A percentile compares a stretch with the other conserved stretches of the same genome.
Evolutionary conservation across 208 protist genomes (phyloP).

Genomic region (Balamuthia mandrillaris): DNA sequence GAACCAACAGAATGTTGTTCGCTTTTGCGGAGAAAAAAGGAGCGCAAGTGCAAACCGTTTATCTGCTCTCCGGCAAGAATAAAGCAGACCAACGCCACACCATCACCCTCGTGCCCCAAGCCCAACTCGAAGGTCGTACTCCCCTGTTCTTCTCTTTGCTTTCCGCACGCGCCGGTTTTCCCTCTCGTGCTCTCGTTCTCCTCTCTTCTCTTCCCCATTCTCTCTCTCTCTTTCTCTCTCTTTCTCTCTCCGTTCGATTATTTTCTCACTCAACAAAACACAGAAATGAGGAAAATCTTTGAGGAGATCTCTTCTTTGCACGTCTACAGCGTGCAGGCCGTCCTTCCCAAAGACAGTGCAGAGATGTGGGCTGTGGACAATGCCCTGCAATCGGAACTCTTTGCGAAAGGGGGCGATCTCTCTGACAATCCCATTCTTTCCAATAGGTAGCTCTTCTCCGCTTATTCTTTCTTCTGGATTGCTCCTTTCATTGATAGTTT

Average conservation of each 20-base stretch:
- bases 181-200: too few species aligned
- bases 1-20: slow-evolving; percentile 9
- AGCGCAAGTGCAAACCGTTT: slow-evolving; percentile 1
- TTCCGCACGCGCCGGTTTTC: too few species aligned
- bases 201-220: too few species aligned
- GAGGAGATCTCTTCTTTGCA: slow-evolving; percentile 5
- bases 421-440: neutral
- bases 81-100: neutral
- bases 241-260: too few species aligned
- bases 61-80: slow-evolving; percentile 27
- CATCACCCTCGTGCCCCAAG: neutral
- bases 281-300: slow-evolving; percentile 22
- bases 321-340: slow-evolving; percentile 41
- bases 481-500: neutral
- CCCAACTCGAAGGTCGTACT: neutral
- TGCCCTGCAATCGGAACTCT: neutral
- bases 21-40: slow-evolving; percentile 30
- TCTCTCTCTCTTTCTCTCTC: too few species aligned
- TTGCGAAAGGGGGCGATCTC: neutral
- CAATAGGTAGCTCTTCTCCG: neutral
- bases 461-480: neutral
- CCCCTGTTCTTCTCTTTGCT: neutral
- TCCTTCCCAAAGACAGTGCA: slow-evolving; percentile 35
- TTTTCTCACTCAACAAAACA: too few species aligned
- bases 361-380: slow-evolving; percentile 19